Percentiles rank a stretch among this genome's conserved stretches.
phyloP scores from a whole-genome alignment of 2,329 filamentous ascomycete genomes.

The Coniochaeta hoffmannii region DNA sequence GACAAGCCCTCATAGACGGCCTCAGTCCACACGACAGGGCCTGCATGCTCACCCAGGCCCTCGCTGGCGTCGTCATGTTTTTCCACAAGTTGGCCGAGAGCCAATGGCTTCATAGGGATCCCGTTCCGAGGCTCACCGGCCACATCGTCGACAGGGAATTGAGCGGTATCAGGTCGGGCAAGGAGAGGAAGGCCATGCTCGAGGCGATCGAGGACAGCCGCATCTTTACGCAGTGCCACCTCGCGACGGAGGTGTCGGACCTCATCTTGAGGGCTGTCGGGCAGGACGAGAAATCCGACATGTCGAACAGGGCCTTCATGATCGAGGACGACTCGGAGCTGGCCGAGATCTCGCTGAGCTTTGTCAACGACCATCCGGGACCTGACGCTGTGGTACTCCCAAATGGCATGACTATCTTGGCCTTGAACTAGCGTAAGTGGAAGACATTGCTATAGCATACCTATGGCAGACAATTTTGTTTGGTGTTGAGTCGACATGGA shows the following conservation, averaged over 20 bases:
- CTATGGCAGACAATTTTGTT: too few relatives aligned
- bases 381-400: slow-evolving; percentile 14
- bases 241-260: slow-evolving; percentile 11
- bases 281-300: slow-evolving; percentile 7
- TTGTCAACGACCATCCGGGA: slow-evolving; percentile 14
- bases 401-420: slow-evolving; percentile 15
- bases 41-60: slow-evolving; percentile 13
- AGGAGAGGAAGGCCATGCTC: slow-evolving; percentile 8
- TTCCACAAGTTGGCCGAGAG: slow-evolving; percentile 14
- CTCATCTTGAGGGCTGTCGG: slow-evolving; percentile 12
- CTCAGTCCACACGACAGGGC: slow-evolving; percentile 17
- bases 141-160: slow-evolving; percentile 9
- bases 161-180: slow-evolving; percentile 5
- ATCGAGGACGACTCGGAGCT: slow-evolving; percentile 13
- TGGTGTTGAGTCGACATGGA: neutral
- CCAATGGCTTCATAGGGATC: slow-evolving; percentile 11
- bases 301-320: neutral
- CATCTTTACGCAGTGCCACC: slow-evolving; percentile 13
- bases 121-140: slow-evolving; percentile 4
- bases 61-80: slow-evolving; percentile 12
- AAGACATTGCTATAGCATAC: neutral
- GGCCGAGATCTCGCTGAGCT: slow-evolving; percentile 14
- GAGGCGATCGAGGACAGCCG: slow-evolving; percentile 12
- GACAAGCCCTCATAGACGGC: slow-evolving; percentile 10
- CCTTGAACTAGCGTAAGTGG: slow-evolving; percentile 9